Evolutionary conservation across 306 rosid genomes (phyloP), one percentile per base, ranked within the genome.

Genomic region (Quercus bicolor): DNA sequence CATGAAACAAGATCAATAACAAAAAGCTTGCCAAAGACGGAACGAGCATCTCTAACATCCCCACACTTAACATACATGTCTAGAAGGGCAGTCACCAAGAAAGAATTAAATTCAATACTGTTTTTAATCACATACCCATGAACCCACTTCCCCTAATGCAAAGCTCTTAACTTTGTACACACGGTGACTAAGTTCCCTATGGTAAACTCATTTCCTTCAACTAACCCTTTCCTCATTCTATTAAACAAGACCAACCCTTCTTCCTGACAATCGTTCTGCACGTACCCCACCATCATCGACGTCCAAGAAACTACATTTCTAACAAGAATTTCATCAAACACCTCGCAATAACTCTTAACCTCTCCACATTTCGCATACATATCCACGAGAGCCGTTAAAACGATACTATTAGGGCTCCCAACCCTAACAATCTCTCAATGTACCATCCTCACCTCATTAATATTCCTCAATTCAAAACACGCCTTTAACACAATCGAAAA

Each of bases 61-160:
- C 90, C 91, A 5, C 92, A 90, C 83, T 92, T 92, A 18, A 85
- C 91, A 78, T 92, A 90, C 92, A 89, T 83, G 51, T 92, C 86
- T 71, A 92, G 84, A 72, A 92, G 84, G 40, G 87, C 75, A 2
- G 92, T 85, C 18, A 72, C 85, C 73, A 92, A 77, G 64, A 82
- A 79, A 13, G 86, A 78, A 73, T 80, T 85, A 3, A 80, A 24
- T 48, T 54, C 75, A 80, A 80, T 68, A 26, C 89, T 89, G 54
- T 72, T 88, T 78, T 92, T 92, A 37, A 86, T 74, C 9, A 85
- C 78, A 82, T 75, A 85, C 20, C 94, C 92, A 71, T 90, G 92
- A 77, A 90, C 52, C 93, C 92, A 87, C 81, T 87, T 90, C 14
- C 96, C 96, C 54, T 90, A 96, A 82, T 89, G 96, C 52, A 90